These are phyloP conservation scores for Eragrostis tef DNA, from an alignment of 202 grass and related monocot species.

Conservation along the genomic window DNA sequence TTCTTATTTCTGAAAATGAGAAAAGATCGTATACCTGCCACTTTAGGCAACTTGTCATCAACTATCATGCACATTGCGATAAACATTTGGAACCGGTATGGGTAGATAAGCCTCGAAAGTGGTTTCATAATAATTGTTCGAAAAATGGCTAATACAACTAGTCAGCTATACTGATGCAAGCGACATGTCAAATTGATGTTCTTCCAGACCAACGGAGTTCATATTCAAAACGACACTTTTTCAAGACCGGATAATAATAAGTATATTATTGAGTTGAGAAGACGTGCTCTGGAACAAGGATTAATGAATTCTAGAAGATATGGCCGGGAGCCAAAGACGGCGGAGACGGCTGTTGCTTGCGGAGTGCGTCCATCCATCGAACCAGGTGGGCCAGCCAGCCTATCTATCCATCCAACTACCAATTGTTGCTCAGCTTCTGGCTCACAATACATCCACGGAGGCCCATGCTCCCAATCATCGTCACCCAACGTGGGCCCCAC, in stretches of 20 bases:
- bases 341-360: constrained; percentile 42
- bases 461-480: constrained; percentile 19
- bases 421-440: neutral
- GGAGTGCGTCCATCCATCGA: neutral
- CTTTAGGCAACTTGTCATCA: neutral
- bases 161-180: too few species aligned
- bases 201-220: too few species aligned
- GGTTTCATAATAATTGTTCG: too few species aligned
- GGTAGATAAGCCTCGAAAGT: too few species aligned
- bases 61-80: neutral
- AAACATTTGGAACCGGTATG: too few species aligned
- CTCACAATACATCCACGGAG: constrained; percentile 35
- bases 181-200: too few species aligned
- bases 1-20: neutral
- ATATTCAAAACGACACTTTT: too few species aligned
- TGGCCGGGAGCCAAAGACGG: constrained; percentile 28
- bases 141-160: too few species aligned
- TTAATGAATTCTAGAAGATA: neutral
- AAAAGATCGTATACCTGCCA: neutral
- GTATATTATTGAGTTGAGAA: neutral
- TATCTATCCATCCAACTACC: constrained; percentile 36
- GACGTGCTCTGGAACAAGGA: neutral
- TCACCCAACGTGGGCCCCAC: neutral
- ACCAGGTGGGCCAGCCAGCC: constrained; percentile 49
- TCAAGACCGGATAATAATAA: too few species aligned